A percentile compares a stretch with the other conserved stretches of the same genome.
phyloP scores from a whole-genome alignment of 2,329 filamentous ascomycete species.

The Mycosphaerella arachidis region DNA sequence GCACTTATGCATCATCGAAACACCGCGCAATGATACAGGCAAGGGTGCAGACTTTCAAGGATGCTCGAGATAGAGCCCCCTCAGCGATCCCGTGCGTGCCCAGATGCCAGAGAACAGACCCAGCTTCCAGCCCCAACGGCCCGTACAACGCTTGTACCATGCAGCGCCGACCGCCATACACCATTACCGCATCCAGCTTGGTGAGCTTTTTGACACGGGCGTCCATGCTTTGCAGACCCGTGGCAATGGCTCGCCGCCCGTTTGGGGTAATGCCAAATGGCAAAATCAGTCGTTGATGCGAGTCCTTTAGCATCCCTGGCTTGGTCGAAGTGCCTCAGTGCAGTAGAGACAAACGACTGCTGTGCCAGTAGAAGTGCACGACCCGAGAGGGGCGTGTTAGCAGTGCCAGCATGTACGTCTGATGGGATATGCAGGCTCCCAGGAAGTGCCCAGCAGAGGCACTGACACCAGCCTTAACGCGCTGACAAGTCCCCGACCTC shows the following conservation, averaged over 20 bases:
- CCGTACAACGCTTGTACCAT: slow-evolving; percentile 20
- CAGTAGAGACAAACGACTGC: background rate
- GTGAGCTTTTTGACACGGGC: slow-evolving; percentile 23
- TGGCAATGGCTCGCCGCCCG: slow-evolving; percentile 12
- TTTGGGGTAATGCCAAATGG: slow-evolving; percentile 19
- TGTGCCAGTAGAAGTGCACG: background rate
- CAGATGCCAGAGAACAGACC: slow-evolving; percentile 15
- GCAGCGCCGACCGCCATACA: slow-evolving; percentile 17
- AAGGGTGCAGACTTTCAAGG: slow-evolving; percentile 17
- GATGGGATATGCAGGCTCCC: slow-evolving; percentile 7
- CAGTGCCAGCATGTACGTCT: slow-evolving; percentile 3
- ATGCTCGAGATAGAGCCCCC: slow-evolving; percentile 16
- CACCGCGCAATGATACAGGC: slow-evolving; percentile 24
- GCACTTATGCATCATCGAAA: slow-evolving; percentile 24
- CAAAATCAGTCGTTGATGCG: background rate
- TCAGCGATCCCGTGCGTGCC: slow-evolving; percentile 19
- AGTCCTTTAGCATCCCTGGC: background rate
- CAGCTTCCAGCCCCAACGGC: slow-evolving; percentile 22
- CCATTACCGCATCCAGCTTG: slow-evolving; percentile 17
- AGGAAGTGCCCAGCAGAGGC: slow-evolving; percentile 4
- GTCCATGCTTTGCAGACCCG: slow-evolving; percentile 10
- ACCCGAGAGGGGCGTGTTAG: slow-evolving; percentile 3
- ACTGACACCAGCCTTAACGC: slow-evolving; percentile 17
- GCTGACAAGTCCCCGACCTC: slow-evolving; percentile 13
- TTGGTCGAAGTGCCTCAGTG: background rate